Evolutionary conservation across 2,329 filamentous ascomycete genomes (phyloP).

Genomic region (Microdochium bolleyi): DNA sequence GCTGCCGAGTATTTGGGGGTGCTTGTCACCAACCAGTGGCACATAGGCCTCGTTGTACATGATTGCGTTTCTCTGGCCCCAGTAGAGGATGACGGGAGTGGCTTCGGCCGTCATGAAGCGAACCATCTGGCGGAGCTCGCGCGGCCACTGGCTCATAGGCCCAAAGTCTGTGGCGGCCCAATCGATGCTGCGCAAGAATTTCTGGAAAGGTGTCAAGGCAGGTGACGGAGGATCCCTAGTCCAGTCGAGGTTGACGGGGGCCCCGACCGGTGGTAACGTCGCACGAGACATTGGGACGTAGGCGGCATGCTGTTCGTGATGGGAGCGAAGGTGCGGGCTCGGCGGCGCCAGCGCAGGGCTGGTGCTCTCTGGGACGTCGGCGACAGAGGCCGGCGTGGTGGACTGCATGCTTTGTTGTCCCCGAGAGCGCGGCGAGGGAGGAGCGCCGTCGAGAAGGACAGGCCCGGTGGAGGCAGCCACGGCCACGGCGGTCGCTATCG

Average conservation of each 20-base stretch:
- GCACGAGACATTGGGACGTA: background rate
- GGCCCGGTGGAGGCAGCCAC: no score
- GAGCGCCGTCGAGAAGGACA: background rate
- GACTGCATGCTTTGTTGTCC: background rate
- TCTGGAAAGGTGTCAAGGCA: conserved; percentile 10
- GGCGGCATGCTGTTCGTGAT: background rate
- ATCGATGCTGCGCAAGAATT: conserved; percentile 24
- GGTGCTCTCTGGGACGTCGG: background rate
- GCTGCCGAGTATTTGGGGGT: conserved; percentile 24
- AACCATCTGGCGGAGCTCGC: conserved; percentile 26
- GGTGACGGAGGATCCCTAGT: conserved; percentile 6
- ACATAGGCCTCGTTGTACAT: conserved; percentile 28
- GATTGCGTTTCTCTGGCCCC: conserved; percentile 19
- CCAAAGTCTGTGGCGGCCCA: conserved; percentile 33
- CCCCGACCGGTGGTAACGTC: background rate
- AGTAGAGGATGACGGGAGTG: conserved; percentile 24
- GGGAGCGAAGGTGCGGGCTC: background rate
- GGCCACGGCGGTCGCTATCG: no score
- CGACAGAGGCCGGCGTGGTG: background rate
- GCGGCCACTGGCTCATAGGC: conserved; percentile 26
- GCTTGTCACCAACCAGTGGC: conserved; percentile 19
- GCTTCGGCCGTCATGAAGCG: conserved; percentile 26
- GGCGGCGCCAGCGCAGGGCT: background rate
- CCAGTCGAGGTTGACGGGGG: conserved; percentile 12
- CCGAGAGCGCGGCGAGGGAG: background rate